phyloP scores from a whole-genome alignment of 495 filamentous ascomycete species.

The Neurospora terricola region DNA sequence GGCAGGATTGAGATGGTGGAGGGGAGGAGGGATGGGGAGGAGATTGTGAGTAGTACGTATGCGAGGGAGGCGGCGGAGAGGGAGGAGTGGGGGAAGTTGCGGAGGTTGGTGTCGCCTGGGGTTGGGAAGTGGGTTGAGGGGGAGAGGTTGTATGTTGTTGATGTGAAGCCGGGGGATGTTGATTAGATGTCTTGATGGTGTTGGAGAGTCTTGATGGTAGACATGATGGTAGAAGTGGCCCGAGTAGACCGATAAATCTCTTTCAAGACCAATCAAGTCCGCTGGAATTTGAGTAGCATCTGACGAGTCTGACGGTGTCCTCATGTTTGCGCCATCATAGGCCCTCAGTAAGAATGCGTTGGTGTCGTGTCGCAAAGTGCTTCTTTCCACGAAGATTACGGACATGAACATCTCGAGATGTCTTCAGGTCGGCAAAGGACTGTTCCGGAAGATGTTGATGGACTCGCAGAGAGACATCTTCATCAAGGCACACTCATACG shows the following conservation, averaged over 20 bases:
- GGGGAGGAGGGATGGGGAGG: constrained; percentile 41
- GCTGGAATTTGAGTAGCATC: neutral
- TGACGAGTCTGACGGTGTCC: rapidly evolving
- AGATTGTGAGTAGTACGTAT: constrained; percentile 66
- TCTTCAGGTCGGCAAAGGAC: neutral
- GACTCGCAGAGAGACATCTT: neutral
- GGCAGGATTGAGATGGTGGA: constrained; percentile 60
- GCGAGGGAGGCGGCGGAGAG: constrained; percentile 54
- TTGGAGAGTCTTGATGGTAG: neutral
- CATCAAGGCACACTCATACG: neutral
- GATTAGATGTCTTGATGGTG: constrained; percentile 18
- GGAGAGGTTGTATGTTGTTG: constrained; percentile 38
- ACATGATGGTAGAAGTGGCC: neutral
- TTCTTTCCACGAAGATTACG: neutral
- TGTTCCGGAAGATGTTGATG: neutral
- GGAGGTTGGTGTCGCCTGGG: constrained; percentile 49
- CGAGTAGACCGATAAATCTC: neutral
- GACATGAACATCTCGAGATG: neutral
- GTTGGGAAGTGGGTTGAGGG: constrained; percentile 52
- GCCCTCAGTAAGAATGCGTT: neutral
- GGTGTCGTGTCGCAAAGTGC: neutral
- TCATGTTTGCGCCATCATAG: neutral
- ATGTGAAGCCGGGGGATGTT: constrained; percentile 22
- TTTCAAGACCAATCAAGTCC: neutral
- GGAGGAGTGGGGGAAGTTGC: constrained; percentile 45